Percentiles rank a stretch among this genome's conserved stretches.
phyloP scores from a whole-genome alignment of 2,329 filamentous ascomycete genomes.

The Sclerotinia sclerotiorum region DNA sequence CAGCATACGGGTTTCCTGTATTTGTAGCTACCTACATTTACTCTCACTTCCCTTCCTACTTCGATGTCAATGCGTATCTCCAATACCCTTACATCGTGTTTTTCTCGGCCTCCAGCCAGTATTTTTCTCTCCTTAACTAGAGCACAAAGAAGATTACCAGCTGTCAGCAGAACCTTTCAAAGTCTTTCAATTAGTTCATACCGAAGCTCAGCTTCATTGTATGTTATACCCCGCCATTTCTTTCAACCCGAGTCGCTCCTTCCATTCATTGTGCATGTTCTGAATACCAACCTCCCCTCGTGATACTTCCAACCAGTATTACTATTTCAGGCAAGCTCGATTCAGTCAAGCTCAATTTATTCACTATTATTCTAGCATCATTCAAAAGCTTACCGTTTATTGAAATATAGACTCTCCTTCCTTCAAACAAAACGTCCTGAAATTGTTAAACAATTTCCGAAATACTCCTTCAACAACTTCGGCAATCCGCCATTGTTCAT shows the following conservation, averaged over 20 bases:
- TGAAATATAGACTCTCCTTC: slow-evolving; percentile 30
- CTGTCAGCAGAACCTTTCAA: slow-evolving; percentile 24
- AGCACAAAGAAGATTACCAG: slow-evolving; percentile 32
- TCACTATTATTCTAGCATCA: neutral
- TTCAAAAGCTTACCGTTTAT: slow-evolving; percentile 15
- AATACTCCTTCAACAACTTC: slow-evolving; percentile 31
- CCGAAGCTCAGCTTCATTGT: slow-evolving; percentile 21
- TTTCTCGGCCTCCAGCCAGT: slow-evolving; percentile 33
- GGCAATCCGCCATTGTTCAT: slow-evolving; percentile 64
- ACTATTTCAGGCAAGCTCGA: slow-evolving; percentile 7
- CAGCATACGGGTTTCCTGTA: neutral
- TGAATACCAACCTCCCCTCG: slow-evolving; percentile 1
- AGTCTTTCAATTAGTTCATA: slow-evolving; percentile 20
- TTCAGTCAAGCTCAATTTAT: neutral
- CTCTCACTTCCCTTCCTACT: slow-evolving; percentile 11
- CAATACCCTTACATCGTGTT: slow-evolving; percentile 31
- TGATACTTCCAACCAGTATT: slow-evolving; percentile 8
- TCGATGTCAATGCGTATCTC: slow-evolving; percentile 37
- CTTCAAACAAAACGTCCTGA: slow-evolving; percentile 32
- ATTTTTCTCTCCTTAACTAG: slow-evolving; percentile 25
- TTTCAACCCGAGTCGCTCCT: slow-evolving; percentile 14
- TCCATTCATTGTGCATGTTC: neutral
- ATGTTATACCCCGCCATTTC: slow-evolving; percentile 21
- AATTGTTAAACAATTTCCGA: slow-evolving; percentile 29
- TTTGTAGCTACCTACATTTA: slow-evolving; percentile 1